Conservation (phyloP, 1,284 basidiomycete genomes). For the Malassezia arunalokei region DNA sequence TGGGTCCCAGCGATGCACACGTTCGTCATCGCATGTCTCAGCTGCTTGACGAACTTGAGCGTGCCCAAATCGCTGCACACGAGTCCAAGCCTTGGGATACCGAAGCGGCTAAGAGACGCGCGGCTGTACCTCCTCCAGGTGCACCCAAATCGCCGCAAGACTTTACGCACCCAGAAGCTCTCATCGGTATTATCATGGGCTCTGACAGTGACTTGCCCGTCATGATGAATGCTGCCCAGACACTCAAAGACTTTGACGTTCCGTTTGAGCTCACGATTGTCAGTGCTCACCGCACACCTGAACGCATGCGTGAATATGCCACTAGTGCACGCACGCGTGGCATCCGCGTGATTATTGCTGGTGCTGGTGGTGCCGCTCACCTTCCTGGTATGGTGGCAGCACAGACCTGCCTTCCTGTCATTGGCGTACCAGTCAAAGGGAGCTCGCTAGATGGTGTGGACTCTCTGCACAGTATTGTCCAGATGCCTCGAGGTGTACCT, state of each 20-base stretch:
- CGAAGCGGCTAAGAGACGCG: conserved; percentile 49
- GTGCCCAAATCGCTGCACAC: conserved; percentile 28
- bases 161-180: conserved; percentile 55
- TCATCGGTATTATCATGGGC: conserved; percentile 95
- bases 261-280: conserved; percentile 93
- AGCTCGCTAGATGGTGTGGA: conserved; percentile 89
- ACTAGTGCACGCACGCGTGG: conserved; percentile 65
- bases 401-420: conserved; percentile 80
- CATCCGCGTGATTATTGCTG: conserved; percentile 69
- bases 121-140: conserved; percentile 18
- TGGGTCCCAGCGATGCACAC: conserved; percentile 68
- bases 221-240: conserved; percentile 76
- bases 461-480: conserved; percentile 89
- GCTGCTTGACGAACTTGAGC: conserved; percentile 33
- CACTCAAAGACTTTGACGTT: conserved; percentile 67
- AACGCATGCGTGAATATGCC: conserved; percentile 72
- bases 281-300: conserved; percentile 87
- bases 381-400: conserved; percentile 95
- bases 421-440: conserved; percentile 94
- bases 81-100: conserved; percentile 51
- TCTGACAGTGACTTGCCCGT: conserved; percentile 92
- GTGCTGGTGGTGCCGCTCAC: conserved; percentile 93
- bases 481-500: conserved; percentile 96
- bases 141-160: conserved; percentile 45
- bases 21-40: conserved; percentile 52